Evolutionary conservation across 2,329 filamentous ascomycete genomes (phyloP).

Genomic region (Leptographium wingfieldii): DNA sequence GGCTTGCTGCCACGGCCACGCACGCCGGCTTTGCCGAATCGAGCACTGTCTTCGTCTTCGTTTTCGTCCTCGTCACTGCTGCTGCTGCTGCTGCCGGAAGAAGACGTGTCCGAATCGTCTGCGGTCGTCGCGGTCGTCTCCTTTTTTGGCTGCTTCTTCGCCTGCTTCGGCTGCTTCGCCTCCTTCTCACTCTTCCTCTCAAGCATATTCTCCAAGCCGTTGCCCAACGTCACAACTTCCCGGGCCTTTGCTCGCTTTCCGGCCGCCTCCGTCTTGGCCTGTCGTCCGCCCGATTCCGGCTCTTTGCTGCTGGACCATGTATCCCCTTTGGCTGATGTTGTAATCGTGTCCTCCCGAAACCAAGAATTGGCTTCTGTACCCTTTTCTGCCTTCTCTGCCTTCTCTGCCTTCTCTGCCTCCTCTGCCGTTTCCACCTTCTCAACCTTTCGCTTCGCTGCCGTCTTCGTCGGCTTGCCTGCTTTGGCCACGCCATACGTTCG

Average conservation of each 20-base stretch:
- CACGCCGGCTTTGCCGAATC: neutral
- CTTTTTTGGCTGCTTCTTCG: neutral
- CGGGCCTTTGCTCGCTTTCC: neutral
- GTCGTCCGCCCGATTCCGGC: neutral
- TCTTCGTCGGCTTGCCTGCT: neutral
- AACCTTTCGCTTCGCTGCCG: neutral
- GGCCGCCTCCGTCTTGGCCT: neutral
- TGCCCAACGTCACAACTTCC: neutral
- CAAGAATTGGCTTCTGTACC: neutral
- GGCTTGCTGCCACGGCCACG: neutral
- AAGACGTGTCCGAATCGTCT: neutral
- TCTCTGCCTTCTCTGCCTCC: neutral
- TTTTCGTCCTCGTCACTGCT: neutral
- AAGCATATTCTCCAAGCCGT: neutral
- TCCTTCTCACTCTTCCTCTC: neutral
- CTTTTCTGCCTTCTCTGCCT: neutral
- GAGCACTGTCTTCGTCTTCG: neutral
- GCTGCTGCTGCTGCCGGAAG: neutral
- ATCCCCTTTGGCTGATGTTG: conserved; percentile 1
- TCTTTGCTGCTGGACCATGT: conserved; percentile 6
- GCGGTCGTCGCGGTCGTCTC: neutral
- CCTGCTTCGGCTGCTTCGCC: neutral
- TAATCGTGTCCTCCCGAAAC: neutral
- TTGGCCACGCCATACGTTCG: conserved; percentile 8
- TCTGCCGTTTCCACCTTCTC: neutral